These are phyloP conservation scores for Nitzschia sp. DNA, from an alignment of 108 stramenopile species.

Conservation along the genomic window DNA sequence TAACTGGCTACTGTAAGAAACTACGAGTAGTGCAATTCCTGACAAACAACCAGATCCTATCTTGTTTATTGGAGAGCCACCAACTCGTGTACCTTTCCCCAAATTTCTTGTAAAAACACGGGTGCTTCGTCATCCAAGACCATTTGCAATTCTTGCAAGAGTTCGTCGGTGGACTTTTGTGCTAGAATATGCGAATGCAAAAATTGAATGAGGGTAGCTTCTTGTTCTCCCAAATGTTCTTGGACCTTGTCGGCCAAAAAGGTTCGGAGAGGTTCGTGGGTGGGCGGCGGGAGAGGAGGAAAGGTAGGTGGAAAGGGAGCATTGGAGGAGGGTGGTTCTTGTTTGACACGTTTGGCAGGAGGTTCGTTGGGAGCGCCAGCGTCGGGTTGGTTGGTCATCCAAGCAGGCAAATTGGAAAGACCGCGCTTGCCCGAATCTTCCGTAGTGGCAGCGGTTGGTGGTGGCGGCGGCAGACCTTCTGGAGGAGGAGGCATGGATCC, in stretches of 20 bases:
- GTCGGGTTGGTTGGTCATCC: conserved; percentile 64
- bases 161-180: conserved; percentile 35
- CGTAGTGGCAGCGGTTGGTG: conserved; percentile 17
- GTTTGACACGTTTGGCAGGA: conserved; percentile 31
- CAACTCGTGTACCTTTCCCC: conserved; percentile 48
- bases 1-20: not conserved
- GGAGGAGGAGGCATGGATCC: conserved; percentile 24
- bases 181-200: conserved; percentile 52
- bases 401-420: conserved; percentile 78
- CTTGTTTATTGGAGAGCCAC: not conserved
- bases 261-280: conserved; percentile 33
- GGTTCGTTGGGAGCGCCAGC: conserved; percentile 17
- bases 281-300: conserved; percentile 31
- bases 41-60: too few species aligned
- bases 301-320: conserved; percentile 31
- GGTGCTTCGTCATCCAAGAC: conserved; percentile 83
- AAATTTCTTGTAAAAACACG: conserved; percentile 62
- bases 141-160: conserved; percentile 73
- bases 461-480: conserved; percentile 18
- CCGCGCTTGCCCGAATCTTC: conserved; percentile 56
- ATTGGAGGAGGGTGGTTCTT: conserved; percentile 7
- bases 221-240: conserved; percentile 74
- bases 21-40: too few species aligned
- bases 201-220: conserved; percentile 73
- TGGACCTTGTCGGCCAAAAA: conserved; percentile 63